Conservation (phyloP, 768 basidiomycete genomes). For the Mrakia blollopis region DNA sequence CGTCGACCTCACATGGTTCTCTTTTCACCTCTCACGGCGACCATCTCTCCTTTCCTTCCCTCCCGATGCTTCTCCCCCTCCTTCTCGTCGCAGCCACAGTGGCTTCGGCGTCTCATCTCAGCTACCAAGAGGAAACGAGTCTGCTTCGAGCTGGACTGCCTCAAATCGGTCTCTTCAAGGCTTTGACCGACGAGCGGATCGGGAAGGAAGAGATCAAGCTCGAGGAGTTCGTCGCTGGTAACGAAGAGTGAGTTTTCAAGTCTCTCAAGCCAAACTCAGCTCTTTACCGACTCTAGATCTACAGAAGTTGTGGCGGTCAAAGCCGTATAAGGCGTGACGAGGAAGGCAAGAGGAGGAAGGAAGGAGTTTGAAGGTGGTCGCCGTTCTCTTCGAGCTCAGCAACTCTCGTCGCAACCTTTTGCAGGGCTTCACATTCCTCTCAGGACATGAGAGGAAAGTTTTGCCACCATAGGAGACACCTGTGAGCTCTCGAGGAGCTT, state of each 20-base stretch:
- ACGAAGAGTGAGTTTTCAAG: background rate
- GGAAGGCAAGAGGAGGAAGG: too few species aligned
- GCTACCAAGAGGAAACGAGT: background rate
- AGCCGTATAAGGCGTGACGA: too few species aligned
- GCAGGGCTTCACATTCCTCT: too few species aligned
- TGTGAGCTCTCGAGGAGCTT: background rate
- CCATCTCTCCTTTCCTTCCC: background rate
- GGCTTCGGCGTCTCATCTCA: background rate
- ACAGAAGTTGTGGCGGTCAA: too few species aligned
- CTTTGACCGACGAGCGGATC: background rate
- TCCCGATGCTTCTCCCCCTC: background rate
- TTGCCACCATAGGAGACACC: too few species aligned
- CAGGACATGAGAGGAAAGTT: too few species aligned
- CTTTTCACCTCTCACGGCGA: background rate
- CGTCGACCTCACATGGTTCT: too few species aligned
- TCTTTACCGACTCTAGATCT: too few species aligned
- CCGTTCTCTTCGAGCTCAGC: too few species aligned
- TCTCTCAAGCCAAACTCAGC: background rate
- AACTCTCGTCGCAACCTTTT: too few species aligned
- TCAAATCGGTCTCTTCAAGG: conserved; percentile 11
- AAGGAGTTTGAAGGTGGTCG: too few species aligned
- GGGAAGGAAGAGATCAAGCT: too few species aligned
- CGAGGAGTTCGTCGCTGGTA: background rate
- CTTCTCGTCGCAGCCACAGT: background rate
- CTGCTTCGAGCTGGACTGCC: background rate